These are phyloP conservation scores for Poa annua DNA, from an alignment of 176 grass and related monocot species.

Conservation along the genomic window DNA sequence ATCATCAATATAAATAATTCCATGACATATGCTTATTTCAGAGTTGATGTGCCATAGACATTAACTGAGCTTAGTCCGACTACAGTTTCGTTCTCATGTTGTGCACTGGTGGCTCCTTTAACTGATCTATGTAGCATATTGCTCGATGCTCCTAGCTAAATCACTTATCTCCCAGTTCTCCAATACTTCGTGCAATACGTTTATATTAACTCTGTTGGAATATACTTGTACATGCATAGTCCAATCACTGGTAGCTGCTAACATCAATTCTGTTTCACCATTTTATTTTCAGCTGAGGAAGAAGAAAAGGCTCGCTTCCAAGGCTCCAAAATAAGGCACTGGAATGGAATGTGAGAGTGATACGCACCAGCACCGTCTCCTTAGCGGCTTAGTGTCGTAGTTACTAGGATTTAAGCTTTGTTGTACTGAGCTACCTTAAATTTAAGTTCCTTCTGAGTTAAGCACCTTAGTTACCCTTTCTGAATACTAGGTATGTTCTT, in stretches of 20 bases:
- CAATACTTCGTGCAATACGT: background rate
- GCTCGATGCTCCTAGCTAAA: background rate
- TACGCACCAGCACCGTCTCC: background rate
- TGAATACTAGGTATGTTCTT: background rate
- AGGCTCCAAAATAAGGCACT: background rate
- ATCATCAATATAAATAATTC: background rate
- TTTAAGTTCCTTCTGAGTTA: background rate
- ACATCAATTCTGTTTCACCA: background rate
- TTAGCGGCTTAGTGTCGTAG: background rate
- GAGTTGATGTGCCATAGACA: background rate
- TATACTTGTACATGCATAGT: too few species aligned
- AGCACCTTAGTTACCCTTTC: background rate
- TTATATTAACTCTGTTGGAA: background rate
- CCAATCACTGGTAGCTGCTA: background rate
- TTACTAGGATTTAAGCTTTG: background rate
- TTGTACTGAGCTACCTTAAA: background rate
- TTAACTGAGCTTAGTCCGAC: background rate
- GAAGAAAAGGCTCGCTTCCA: slow-evolving; percentile 5
- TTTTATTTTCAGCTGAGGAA: slow-evolving; percentile 6
- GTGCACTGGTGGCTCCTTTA: background rate
- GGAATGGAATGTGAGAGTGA: background rate
- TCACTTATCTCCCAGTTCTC: background rate
- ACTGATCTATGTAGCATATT: background rate
- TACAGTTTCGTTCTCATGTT: background rate
- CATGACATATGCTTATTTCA: too few species aligned